Conservation (phyloP, 352 stramenopile species). For the Phytopythium delawarense region DNA sequence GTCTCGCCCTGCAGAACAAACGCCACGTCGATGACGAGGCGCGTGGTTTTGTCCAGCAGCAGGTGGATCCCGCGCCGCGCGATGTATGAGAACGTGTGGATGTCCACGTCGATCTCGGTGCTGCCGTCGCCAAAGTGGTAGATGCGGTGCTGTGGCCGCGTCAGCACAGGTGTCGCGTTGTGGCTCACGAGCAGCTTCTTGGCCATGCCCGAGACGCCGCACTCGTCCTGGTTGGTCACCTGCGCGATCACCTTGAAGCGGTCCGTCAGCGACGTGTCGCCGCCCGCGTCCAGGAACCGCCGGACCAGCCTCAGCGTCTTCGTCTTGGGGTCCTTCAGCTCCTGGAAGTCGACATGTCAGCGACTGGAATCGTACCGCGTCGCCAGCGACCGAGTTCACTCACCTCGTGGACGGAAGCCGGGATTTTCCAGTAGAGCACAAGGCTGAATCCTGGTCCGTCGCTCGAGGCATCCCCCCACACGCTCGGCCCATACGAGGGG, state of each 20-base stretch:
- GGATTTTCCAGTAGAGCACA: slow-evolving; percentile 81
- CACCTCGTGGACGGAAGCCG: slow-evolving; percentile 53
- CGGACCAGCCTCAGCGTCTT: slow-evolving; percentile 60
- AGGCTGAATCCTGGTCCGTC: slow-evolving; percentile 74
- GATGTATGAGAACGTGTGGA: slow-evolving; percentile 84
- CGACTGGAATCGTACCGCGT: neutral
- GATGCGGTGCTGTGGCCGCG: slow-evolving; percentile 78
- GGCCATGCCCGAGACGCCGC: slow-evolving; percentile 63
- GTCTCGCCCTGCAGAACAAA: slow-evolving; percentile 87
- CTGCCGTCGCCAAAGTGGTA: slow-evolving; percentile 68
- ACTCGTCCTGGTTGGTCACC: slow-evolving; percentile 83
- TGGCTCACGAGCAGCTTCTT: slow-evolving; percentile 79
- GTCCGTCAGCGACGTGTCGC: slow-evolving; percentile 66
- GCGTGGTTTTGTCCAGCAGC: slow-evolving; percentile 69
- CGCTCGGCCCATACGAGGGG: slow-evolving; percentile 67
- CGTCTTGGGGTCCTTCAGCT: slow-evolving; percentile 51
- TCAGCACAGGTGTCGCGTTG: slow-evolving; percentile 81
- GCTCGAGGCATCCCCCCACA: slow-evolving; percentile 61
- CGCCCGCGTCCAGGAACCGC: slow-evolving; percentile 62
- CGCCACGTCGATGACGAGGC: slow-evolving; percentile 83
- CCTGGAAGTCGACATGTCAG: slow-evolving; percentile 18
- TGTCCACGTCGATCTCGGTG: slow-evolving; percentile 75
- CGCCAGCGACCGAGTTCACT: neutral
- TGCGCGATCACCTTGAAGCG: slow-evolving; percentile 86
- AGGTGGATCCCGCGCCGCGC: slow-evolving; percentile 74